Evolutionary conservation across 495 filamentous ascomycete species (phyloP).

Genomic region (Podospora didyma): DNA sequence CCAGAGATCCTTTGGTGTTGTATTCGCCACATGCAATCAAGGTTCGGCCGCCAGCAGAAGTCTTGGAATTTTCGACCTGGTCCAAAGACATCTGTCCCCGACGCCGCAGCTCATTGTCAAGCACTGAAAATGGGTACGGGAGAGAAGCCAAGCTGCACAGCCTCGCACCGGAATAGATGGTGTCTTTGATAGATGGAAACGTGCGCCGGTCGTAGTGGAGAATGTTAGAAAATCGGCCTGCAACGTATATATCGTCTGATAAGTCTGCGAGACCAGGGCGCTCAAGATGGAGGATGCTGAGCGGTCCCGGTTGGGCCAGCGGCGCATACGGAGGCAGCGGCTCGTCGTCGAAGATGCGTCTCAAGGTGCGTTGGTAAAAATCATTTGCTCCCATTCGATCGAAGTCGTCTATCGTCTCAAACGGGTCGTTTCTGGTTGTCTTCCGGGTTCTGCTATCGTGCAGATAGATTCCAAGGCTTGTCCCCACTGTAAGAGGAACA

Average conservation of each 20-base stretch:
- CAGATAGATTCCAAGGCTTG: conserved; percentile 76
- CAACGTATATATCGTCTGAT: conserved; percentile 71
- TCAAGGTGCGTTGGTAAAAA: conserved; percentile 25
- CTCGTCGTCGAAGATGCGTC: conserved; percentile 28
- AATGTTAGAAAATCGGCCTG: conserved; percentile 86
- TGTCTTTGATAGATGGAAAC: conserved; percentile 73
- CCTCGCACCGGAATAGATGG: conserved; percentile 78
- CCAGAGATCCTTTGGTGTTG: conserved; percentile 84
- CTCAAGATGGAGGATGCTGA: conserved; percentile 75
- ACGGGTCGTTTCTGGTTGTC: conserved; percentile 13
- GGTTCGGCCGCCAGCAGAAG: conserved; percentile 48
- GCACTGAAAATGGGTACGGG: conserved; percentile 60
- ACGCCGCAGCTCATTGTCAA: conserved; percentile 51
- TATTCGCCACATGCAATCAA: conserved; percentile 91
- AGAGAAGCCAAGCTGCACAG: conserved; percentile 74
- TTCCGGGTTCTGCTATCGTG: conserved; percentile 63
- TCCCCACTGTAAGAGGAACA: conserved; percentile 81
- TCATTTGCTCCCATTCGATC: conserved; percentile 26
- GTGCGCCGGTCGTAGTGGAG: conserved; percentile 83
- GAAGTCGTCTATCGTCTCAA: conserved; percentile 32
- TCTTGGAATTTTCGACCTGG: conserved; percentile 48
- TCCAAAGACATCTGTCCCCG: conserved; percentile 49
- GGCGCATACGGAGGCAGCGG: conserved; percentile 60
- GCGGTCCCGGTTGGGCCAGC: conserved; percentile 74
- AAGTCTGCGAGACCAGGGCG: conserved; percentile 46